These are phyloP conservation scores for Trichaptum fuscoviolaceum DNA, from an alignment of 768 basidiomycete species.

Conservation along the genomic window DNA sequence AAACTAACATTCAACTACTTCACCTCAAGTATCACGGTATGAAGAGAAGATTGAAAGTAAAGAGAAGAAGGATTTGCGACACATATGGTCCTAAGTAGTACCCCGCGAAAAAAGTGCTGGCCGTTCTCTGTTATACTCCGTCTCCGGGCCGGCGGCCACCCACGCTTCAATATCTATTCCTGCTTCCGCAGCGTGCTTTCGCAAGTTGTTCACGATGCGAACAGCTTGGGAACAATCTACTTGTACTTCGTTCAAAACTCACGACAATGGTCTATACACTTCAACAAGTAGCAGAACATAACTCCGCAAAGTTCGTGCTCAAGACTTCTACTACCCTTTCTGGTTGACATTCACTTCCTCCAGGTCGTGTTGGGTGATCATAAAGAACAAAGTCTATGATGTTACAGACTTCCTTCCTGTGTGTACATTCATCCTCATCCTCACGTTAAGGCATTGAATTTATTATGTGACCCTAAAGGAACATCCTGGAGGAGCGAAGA, in stretches of 20 bases:
- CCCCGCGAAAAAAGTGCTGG: too few relatives aligned
- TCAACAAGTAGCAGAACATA: slow-evolving; percentile 57
- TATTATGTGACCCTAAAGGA: slow-evolving; percentile 33
- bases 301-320: slow-evolving; percentile 39
- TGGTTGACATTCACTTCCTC: slow-evolving; percentile 6
- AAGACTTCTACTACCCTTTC: background rate
- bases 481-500: slow-evolving; percentile 77
- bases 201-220: background rate
- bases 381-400: slow-evolving; percentile 77
- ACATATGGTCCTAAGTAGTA: too few relatives aligned
- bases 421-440: slow-evolving; percentile 14
- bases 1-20: too few relatives aligned
- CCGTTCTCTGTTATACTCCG: too few relatives aligned
- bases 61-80: too few relatives aligned
- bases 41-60: too few relatives aligned
- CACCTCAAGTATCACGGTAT: too few relatives aligned
- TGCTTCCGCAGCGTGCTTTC: background rate
- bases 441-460: background rate
- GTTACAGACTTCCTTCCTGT: slow-evolving; percentile 75
- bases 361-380: slow-evolving; percentile 84
- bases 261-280: slow-evolving; percentile 25
- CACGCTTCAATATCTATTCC: background rate
- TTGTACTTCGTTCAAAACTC: background rate
- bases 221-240: background rate
- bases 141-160: too few relatives aligned